Conservation (phyloP, 2,329 filamentous ascomycete species). For the Cytospora chrysosperma region DNA sequence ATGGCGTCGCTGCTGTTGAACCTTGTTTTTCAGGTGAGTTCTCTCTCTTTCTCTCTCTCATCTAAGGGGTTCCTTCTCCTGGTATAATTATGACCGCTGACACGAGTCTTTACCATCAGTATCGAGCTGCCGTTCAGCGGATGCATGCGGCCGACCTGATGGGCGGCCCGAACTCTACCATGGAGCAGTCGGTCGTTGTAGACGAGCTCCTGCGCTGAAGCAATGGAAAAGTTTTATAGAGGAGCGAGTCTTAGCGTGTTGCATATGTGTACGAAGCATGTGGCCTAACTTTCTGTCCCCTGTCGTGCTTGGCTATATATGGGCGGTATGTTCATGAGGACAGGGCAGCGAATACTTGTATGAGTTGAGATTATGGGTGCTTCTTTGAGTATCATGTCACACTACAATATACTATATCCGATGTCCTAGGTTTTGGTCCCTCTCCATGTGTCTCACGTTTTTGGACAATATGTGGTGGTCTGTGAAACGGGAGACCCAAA, state of each 20-base stretch:
- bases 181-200: constrained; percentile 1
- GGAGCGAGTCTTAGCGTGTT: neutral
- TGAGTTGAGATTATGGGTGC: neutral
- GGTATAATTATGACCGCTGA: neutral
- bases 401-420: too few species aligned
- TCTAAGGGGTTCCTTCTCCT: too few species aligned
- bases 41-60: neutral
- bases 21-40: constrained; percentile 77
- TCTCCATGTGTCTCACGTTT: neutral
- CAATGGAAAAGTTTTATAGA: neutral
- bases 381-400: neutral
- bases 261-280: neutral
- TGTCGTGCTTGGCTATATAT: neutral
- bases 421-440: neutral
- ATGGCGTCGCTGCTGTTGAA: constrained; percentile 79
- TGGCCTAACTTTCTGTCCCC: neutral
- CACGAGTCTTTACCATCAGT: constrained; percentile 28
- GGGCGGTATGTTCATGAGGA: neutral
- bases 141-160: constrained; percentile 19
- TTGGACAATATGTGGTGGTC: too few species aligned
- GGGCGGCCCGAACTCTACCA: constrained; percentile 5
- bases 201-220: constrained; percentile 20
- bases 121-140: constrained; percentile 33
- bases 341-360: neutral
- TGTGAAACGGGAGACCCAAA: neutral